Evolutionary conservation across 1,284 basidiomycete species (phyloP), one percentile per base, ranked within the genome.

Genomic region (Caloboletus inedulis): DNA sequence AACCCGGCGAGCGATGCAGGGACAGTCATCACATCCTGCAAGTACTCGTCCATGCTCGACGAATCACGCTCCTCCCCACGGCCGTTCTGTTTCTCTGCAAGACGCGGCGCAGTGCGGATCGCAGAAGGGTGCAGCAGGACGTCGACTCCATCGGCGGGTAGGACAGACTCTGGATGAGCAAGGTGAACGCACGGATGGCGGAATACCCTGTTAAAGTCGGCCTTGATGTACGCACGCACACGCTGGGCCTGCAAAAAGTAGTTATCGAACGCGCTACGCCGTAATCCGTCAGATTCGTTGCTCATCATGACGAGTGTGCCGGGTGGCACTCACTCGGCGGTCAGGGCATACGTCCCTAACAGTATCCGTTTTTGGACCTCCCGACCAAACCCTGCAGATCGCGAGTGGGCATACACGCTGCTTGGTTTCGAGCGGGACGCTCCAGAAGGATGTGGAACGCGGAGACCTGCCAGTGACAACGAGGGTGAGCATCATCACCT

Each of bases 161-260:
- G 52, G 14, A 23, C 9, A 39, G 61, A 13, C 19, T 49, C 33
- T 0, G 55, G 51, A 4, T 55, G 62, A 19, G 80, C 73, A 3
- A 77, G 63, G 34, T 80, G 74, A 3, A 78, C 74, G 58, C 81
- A 81, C 1, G 77, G 73, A 1, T 78, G 68, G 1, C 77, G 72
- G 68, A 98, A 92, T 21, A 87, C 80, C 0, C 66, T 61, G 59
- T 89, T 76, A 60, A 94, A 96, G 62, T 98, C 94, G 4, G 77
- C 62, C 57, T 82, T 80, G 47, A 99, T 74, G 7, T 80, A 70
- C 39, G 80, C 77, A 2, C 96, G 83, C 19, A 98, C 80, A 18
- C 84, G 78, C 55, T 94, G 88, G 0, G 97, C 94, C 72, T 96
- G 91, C 4, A 98, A 78, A 68, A 94, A 98, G 69, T 96, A 98